Evolutionary conservation across 2,329 filamentous ascomycete genomes (phyloP).

Genomic region (Cercospora zeina): DNA sequence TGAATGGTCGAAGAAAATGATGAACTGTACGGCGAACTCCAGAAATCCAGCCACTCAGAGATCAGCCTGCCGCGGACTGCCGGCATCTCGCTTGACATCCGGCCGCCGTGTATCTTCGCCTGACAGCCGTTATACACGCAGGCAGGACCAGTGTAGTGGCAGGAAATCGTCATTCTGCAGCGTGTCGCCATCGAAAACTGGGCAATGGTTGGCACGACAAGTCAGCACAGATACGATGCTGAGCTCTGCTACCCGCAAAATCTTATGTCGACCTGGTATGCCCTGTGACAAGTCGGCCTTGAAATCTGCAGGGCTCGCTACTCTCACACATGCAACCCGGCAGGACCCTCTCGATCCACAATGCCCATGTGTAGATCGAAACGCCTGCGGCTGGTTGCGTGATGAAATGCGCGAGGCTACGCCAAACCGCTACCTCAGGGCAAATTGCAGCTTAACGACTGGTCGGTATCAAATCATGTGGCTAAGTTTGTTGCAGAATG

Average conservation of each 20-base stretch:
- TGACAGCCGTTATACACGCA: conserved; percentile 13
- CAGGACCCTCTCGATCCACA: conserved; percentile 26
- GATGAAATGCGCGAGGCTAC: conserved; percentile 23
- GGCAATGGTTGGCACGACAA: conserved; percentile 24
- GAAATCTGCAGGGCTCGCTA: conserved; percentile 16
- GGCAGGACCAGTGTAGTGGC: conserved; percentile 16
- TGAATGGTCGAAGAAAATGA: conserved; percentile 16
- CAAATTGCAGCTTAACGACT: conserved; percentile 25
- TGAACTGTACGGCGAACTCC: conserved; percentile 23
- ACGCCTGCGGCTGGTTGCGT: conserved; percentile 25
- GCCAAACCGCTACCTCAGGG: conserved; percentile 21
- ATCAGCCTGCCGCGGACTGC: conserved; percentile 13
- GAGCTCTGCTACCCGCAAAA: conserved; percentile 19
- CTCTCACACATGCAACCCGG: conserved; percentile 23
- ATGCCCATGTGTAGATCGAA: conserved; percentile 25
- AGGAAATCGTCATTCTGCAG: conserved; percentile 23
- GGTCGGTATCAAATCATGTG: conserved; percentile 20
- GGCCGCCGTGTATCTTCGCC: conserved; percentile 4
- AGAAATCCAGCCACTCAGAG: conserved; percentile 21
- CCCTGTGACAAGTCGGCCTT: conserved; percentile 23
- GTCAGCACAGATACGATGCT: conserved; percentile 13
- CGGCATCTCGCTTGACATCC: conserved; percentile 13
- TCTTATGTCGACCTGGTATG: conserved; percentile 20
- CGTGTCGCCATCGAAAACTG: conserved; percentile 25
- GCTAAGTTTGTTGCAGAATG: conserved; percentile 19